Base-by-base conservation (phyloP, 2,329 filamentous ascomycete genomes). In the Didymella pomorum region DNA sequence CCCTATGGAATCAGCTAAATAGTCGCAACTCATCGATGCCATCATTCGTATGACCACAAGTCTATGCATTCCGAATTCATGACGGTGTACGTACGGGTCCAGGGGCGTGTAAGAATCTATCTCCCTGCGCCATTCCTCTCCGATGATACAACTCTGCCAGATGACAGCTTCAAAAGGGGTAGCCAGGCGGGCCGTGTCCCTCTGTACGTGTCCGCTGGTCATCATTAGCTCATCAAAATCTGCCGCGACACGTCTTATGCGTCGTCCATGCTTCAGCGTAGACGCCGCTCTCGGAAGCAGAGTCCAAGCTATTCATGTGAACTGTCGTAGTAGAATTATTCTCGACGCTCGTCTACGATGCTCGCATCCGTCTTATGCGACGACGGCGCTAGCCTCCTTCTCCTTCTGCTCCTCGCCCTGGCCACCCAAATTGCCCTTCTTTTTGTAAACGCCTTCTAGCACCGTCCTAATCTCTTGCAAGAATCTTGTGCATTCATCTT, bases 401-500 rank as follows among this genome's bases (percentile, higher is more conserved):
- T 86, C 82, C 65, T 79, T 82, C 60, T 71, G 69, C 60, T 78
- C 73, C 63, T 83, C 80, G 12, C 78, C 77, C 39, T 73, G 64
- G 66, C 72, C 51, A 56, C 71, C 56, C 42, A 71, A 12, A 56
- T 69, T 71, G 1, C 58, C 66, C 33, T 67, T 69, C 4, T 78
- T 78, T n/a, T 71, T 65, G 65, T 82, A 80, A 8, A 86, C 71
- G 44, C 83, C 72, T 70, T 77, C 65, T 71, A 87, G 60, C 62
- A 87, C 78, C 62, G 74, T 61, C 65, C 80, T 80, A 21, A 97
- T 78, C 67, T 93, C 88, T 20, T 81, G 79, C 67, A 99, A 74
- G 72, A 98, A 92, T 58, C 88, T 84, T 25, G 88, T 89, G 9
- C 96, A 91, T 78, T 99, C 95, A 1, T 86, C 80, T 76, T 96